Evolutionary conservation across 225 moss, liverwort and hornwort species (phyloP).

Genomic region (Polytrichum commune): DNA sequence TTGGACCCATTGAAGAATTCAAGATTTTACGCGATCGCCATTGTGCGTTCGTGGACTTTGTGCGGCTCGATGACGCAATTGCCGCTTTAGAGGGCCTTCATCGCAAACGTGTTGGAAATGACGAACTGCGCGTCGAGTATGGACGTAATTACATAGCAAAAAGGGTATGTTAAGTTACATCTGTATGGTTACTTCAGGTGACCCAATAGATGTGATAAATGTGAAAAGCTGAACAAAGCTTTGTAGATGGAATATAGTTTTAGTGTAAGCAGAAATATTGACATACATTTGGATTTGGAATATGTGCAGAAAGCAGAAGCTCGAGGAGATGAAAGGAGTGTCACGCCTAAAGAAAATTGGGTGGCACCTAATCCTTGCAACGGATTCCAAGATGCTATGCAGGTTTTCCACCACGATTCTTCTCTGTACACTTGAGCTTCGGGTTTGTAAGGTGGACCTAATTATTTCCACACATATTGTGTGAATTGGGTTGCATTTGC

Average conservation of each 20-base stretch:
- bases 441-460: too few species aligned
- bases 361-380: constrained; percentile 1
- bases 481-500: too few species aligned
- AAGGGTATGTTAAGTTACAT: constrained; percentile 17
- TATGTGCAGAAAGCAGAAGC: constrained; percentile 3
- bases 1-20: constrained; percentile 48
- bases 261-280: too few species aligned
- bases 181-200: too few species aligned
- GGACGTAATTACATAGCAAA: constrained; percentile 52
- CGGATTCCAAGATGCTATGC: not conserved
- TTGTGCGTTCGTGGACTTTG: constrained; percentile 61
- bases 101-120: constrained; percentile 35
- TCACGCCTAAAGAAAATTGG: constrained; percentile 1
- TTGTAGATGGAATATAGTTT: too few species aligned
- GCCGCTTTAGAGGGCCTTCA: constrained; percentile 49
- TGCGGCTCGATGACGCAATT: constrained; percentile 51
- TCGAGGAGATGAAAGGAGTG: constrained; percentile 9
- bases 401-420: not conserved
- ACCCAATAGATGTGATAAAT: too few species aligned
- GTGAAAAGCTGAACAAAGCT: too few species aligned
- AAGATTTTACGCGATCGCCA: constrained; percentile 55
- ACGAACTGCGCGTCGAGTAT: constrained; percentile 60
- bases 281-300: not conserved
- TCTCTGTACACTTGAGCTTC: not conserved
- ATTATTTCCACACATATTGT: too few species aligned